Percentiles rank a stretch among this genome's conserved stretches.
Conservation (phyloP, 1,284 basidiomycete genomes). For the Trametes polyzona region DNA sequence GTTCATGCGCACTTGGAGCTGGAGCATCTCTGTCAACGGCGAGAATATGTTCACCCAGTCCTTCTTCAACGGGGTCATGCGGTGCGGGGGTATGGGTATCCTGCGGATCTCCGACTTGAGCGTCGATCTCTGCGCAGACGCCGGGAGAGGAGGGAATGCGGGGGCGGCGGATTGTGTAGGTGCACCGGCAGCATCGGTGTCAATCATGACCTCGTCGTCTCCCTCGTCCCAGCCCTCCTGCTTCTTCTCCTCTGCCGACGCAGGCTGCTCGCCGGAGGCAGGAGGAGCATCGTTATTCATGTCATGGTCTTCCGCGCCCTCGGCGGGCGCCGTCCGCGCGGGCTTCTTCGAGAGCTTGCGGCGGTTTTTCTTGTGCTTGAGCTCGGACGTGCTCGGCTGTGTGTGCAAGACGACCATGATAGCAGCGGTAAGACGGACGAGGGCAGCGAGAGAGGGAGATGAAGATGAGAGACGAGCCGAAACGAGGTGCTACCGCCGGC, state of each 20-base stretch:
- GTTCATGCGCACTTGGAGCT: conserved; percentile 97
- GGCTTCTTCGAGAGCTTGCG: conserved; percentile 53
- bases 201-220: conserved; percentile 70
- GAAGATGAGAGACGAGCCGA: conserved; percentile 13
- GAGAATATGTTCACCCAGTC: conserved; percentile 99
- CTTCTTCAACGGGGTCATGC: conserved; percentile 96
- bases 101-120: conserved; percentile 82
- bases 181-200: conserved; percentile 49
- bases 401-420: conserved; percentile 65
- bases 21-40: conserved; percentile 93
- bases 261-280: conserved; percentile 6
- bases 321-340: conserved; percentile 26
- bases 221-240: conserved; percentile 30
- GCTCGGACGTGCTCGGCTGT: conserved; percentile 37
- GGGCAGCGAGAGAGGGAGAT: neutral
- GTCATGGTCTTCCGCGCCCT: conserved; percentile 45
- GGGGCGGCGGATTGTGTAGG: conserved; percentile 52
- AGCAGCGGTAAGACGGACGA: conserved; percentile 9
- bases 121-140: conserved; percentile 55
- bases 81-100: conserved; percentile 92
- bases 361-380: conserved; percentile 55
- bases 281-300: conserved; percentile 23
- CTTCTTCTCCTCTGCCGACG: neutral
- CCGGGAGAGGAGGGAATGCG: conserved; percentile 67
- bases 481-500: conserved; percentile 17